phyloP scores from a whole-genome alignment of 1,139 yeast species.

The Arxiozyma slooffiae region DNA sequence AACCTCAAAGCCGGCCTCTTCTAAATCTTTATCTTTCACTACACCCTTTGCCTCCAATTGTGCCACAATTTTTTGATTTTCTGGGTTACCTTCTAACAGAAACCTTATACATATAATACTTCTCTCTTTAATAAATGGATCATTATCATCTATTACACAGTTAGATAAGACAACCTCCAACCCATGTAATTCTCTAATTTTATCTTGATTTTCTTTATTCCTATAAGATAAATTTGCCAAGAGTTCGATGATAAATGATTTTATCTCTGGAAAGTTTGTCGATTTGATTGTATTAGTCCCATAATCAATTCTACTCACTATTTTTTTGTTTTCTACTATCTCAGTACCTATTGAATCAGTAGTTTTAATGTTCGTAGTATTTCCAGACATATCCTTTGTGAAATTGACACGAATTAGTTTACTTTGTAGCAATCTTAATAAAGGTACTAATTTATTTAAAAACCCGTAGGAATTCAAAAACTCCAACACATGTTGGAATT shows the following conservation, averaged over 20 bases:
- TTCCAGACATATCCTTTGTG: constrained; percentile 28
- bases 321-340: constrained; percentile 14
- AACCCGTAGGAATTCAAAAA: constrained; percentile 45
- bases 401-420: constrained; percentile 34
- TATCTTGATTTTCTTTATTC: constrained; percentile 53
- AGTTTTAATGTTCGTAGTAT: constrained; percentile 25
- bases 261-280: constrained; percentile 48
- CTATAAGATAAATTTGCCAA: constrained; percentile 46
- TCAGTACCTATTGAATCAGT: constrained; percentile 26
- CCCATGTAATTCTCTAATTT: constrained; percentile 56
- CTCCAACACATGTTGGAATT: constrained; percentile 43
- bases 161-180: constrained; percentile 64
- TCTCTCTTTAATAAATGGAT: constrained; percentile 81
- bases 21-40: constrained; percentile 41
- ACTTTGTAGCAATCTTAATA: constrained; percentile 43
- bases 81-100: constrained; percentile 49
- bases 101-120: constrained; percentile 70
- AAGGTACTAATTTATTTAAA: constrained; percentile 36
- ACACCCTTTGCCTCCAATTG: constrained; percentile 47
- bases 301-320: constrained; percentile 16
- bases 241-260: constrained; percentile 52
- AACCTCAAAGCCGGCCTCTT: constrained; percentile 51
- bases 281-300: constrained; percentile 20
- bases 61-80: constrained; percentile 69
- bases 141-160: constrained; percentile 77